A percentile compares a stretch with the other conserved stretches of the same genome.
These are phyloP conservation scores for Epichloe hybrida DNA, from an alignment of 2,329 filamentous ascomycete species.

Conservation along the genomic window DNA sequence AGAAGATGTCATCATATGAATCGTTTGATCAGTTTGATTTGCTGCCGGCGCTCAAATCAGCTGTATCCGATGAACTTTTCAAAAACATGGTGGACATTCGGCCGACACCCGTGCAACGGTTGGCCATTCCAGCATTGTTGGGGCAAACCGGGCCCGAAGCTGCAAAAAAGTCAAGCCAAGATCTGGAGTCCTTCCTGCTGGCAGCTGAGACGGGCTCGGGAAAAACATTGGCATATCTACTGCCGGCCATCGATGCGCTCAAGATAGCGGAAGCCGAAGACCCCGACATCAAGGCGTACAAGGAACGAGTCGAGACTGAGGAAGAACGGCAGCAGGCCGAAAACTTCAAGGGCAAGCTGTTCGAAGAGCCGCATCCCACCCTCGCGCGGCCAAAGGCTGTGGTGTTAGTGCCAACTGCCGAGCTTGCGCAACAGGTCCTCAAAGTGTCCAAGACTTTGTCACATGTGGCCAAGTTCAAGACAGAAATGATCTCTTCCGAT, in stretches of 20 bases:
- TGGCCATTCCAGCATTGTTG: slow-evolving; percentile 75
- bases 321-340: slow-evolving; percentile 39
- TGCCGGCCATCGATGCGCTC: slow-evolving; percentile 73
- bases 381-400: slow-evolving; percentile 71
- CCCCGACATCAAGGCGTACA: slow-evolving; percentile 41
- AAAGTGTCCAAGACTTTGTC: slow-evolving; percentile 68
- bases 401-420: slow-evolving; percentile 81
- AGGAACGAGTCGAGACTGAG: slow-evolving; percentile 39
- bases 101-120: slow-evolving; percentile 78
- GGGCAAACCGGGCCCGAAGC: slow-evolving; percentile 30
- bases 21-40: slow-evolving; percentile 73
- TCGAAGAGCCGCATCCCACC: slow-evolving; percentile 57
- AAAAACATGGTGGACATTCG: slow-evolving; percentile 59
- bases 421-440: slow-evolving; percentile 81
- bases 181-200: slow-evolving; percentile 50
- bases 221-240: slow-evolving; percentile 85
- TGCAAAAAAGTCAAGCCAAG: slow-evolving; percentile 23
- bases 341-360: slow-evolving; percentile 44
- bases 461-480: slow-evolving; percentile 76
- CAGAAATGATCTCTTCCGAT: slow-evolving; percentile 67
- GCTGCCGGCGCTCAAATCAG: slow-evolving; percentile 55
- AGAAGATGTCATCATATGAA: slow-evolving; percentile 51
- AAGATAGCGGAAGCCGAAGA: slow-evolving; percentile 61
- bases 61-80: slow-evolving; percentile 60
- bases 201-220: slow-evolving; percentile 95